A percentile compares a stretch with the other conserved stretches of the same genome.
phyloP scores from a whole-genome alignment of 2,329 filamentous ascomycete species.

The Cercospora zeina region DNA sequence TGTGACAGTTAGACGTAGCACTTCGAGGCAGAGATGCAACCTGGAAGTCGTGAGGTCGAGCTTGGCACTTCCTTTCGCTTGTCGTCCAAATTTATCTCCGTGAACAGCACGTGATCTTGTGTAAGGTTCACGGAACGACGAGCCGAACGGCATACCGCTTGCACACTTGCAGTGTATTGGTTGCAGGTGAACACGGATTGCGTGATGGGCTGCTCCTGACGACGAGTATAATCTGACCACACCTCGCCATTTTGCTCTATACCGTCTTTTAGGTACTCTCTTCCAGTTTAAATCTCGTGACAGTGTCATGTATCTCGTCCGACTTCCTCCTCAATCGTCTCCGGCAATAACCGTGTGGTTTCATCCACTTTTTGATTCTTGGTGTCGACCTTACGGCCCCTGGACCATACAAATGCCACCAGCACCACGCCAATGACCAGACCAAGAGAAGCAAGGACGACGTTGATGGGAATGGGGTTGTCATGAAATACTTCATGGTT shows the following conservation, averaged over 20 bases:
- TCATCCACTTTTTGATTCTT: conserved; percentile 21
- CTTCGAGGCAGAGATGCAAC: background rate
- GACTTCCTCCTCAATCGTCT: conserved; percentile 40
- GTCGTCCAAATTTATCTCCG: background rate
- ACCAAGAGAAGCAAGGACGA: conserved; percentile 63
- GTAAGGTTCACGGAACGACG: background rate
- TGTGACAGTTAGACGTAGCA: background rate
- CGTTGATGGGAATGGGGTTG: conserved; percentile 75
- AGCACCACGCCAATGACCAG: conserved; percentile 64
- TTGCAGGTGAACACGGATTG: conserved; percentile 5
- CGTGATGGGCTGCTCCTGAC: conserved; percentile 5
- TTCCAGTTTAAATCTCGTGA: background rate
- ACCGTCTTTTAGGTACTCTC: background rate
- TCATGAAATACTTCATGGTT: conserved; percentile 71
- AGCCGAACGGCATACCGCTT: background rate
- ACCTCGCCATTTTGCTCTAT: background rate
- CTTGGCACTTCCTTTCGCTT: background rate
- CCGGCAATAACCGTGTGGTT: conserved; percentile 23
- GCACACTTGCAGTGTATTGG: background rate
- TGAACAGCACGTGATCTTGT: background rate
- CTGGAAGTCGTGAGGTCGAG: background rate
- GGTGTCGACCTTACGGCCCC: conserved; percentile 25
- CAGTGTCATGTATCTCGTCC: background rate
- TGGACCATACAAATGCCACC: conserved; percentile 62
- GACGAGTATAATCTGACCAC: background rate